Conservation (phyloP, 2,329 filamentous ascomycete species). For the Scedosporium dehoogii region DNA sequence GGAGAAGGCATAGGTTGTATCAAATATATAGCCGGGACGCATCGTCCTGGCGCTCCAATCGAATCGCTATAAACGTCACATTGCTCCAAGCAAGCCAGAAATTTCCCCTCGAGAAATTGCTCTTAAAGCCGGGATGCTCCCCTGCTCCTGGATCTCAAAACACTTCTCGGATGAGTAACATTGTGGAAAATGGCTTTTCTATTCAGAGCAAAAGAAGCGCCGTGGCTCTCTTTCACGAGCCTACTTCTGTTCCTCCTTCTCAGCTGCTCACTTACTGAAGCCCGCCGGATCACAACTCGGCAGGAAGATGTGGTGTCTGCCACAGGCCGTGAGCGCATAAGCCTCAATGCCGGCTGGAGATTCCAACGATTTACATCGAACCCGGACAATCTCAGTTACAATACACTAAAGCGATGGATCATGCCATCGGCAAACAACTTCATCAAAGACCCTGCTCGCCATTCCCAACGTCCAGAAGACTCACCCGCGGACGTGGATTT, state of each 20-base stretch:
- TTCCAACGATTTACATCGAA: constrained; percentile 25
- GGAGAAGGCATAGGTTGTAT: neutral
- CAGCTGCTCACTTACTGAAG: neutral
- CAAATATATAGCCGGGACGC: neutral
- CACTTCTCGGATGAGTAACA: neutral
- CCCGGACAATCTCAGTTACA: constrained; percentile 23
- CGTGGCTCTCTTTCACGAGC: neutral
- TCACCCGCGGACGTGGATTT: constrained; percentile 21
- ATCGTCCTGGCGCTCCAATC: neutral
- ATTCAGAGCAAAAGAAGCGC: neutral
- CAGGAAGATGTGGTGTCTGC: neutral
- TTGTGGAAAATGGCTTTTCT: neutral
- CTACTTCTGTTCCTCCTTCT: neutral
- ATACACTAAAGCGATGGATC: constrained; percentile 28
- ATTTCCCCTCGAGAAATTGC: neutral
- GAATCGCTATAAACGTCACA: neutral
- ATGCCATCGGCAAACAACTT: constrained; percentile 30
- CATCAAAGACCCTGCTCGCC: constrained; percentile 18
- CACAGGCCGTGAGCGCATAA: constrained; percentile 17
- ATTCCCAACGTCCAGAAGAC: constrained; percentile 21
- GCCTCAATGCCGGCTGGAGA: constrained; percentile 25
- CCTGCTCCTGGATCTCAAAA: too few species aligned
- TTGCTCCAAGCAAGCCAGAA: neutral
- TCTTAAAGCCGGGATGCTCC: neutral
- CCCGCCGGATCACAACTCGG: neutral